Evolutionary conservation across 78 protist genomes (phyloP), one percentile per base, ranked within the genome.

Genomic region (Pirum gemmata): DNA sequence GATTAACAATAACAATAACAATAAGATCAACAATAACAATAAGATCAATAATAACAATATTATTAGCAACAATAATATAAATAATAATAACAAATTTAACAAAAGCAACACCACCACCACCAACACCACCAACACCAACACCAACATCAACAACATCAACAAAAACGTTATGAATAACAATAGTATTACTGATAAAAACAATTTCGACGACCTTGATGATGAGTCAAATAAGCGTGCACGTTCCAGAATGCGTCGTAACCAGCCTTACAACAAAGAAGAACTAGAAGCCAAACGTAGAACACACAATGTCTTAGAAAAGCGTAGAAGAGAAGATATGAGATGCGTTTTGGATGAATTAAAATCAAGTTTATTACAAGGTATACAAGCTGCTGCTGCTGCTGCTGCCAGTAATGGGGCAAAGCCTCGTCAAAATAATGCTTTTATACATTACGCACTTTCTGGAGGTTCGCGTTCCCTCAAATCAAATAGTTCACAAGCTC

Each of bases 291-390:
- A 76, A 37, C 2, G 79, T 18, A 36, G 13, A 13, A 36, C 39
- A 18, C 79, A 76, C 13, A 76, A 76, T 76, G 79, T 76, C 13
- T 37, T 38, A 13, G 79, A 76, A 13, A 76, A 76, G 13, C 2
- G 79, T 18, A 2, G 79, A 2, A 2, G 79, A 38, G 79, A 76
- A 76, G 79, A 76, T 76, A 76, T 76, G 79, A 2, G 39, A 37
- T 2, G 79, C 5, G 67, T 51, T 51, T 13, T 51, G 5, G 67
- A 51, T 51, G 67, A 51, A 51, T 13, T 51, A 21, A 51, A 51
- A 13, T 5, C 31, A 51, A 13, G 5, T 13, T 13, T 51, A 21
- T 13, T 51, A 5, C 5, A 51, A 21, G 67, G 67, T 51, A 51
- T 51, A 21, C 31, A 21, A 5, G 13, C 31, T 13, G 13, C 67